Percentiles rank a stretch among this genome's conserved stretches.
Conservation (phyloP, 2,329 filamentous ascomycete species). For the Pestalotiopsis fici region DNA sequence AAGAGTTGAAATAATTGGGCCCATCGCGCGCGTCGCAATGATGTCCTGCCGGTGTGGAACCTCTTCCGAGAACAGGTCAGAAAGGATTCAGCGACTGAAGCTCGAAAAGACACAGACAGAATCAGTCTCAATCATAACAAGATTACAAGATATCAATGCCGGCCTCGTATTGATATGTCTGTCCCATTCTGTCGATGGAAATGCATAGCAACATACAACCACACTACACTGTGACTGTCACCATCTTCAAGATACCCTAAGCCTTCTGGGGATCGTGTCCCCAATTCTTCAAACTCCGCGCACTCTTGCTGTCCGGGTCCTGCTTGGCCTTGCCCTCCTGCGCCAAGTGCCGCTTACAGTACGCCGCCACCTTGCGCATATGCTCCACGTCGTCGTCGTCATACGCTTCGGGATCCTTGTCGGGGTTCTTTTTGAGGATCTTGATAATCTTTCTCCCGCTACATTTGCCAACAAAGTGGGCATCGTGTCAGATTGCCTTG, state of each 20-base stretch:
- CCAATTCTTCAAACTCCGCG: constrained; percentile 58
- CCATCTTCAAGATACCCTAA: background rate
- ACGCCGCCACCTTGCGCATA: constrained; percentile 57
- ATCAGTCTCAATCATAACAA: too few relatives aligned
- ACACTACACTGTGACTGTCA: too few relatives aligned
- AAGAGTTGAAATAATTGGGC: background rate
- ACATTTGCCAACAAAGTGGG: background rate
- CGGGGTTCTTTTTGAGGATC: constrained; percentile 57
- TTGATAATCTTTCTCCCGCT: constrained; percentile 58
- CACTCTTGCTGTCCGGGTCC: constrained; percentile 35
- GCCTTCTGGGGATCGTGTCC: constrained; percentile 44
- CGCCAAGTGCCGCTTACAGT: constrained; percentile 60
- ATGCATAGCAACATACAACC: too few relatives aligned
- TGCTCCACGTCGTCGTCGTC: constrained; percentile 46
- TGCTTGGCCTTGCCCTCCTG: constrained; percentile 57
- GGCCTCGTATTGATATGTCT: too few relatives aligned
- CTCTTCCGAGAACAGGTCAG: too few relatives aligned
- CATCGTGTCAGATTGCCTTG: background rate
- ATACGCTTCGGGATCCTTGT: constrained; percentile 50
- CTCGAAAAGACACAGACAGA: too few relatives aligned
- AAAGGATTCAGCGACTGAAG: too few relatives aligned
- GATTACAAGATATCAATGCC: too few relatives aligned
- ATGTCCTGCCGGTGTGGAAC: too few relatives aligned
- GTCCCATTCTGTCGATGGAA: too few relatives aligned
- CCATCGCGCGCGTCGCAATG: too few relatives aligned